These are phyloP conservation scores for Psilocybe tampanensis DNA, from an alignment of 768 basidiomycete species.

Conservation along the genomic window DNA sequence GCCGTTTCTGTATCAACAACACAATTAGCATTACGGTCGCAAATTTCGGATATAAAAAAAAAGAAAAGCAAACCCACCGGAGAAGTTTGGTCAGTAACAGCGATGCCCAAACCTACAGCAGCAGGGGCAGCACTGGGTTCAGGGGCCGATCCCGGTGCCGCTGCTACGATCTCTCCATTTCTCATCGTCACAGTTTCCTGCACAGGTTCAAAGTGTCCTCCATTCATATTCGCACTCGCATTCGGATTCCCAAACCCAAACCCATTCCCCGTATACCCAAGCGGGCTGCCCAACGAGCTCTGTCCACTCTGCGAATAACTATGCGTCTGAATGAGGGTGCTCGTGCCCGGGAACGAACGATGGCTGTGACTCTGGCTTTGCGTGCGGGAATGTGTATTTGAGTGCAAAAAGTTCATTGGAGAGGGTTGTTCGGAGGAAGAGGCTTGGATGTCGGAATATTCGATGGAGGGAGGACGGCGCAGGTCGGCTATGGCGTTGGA, in stretches of 20 bases:
- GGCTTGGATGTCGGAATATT: constrained; percentile 52
- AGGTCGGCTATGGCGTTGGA: constrained; percentile 92
- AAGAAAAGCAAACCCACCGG: constrained; percentile 5
- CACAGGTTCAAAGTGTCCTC: constrained; percentile 10
- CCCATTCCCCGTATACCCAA: constrained; percentile 21
- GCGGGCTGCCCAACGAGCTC: constrained; percentile 46
- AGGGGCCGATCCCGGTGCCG: too few species aligned
- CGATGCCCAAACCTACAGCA: constrained; percentile 26
- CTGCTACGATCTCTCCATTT: constrained; percentile 1
- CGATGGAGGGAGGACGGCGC: constrained; percentile 66
- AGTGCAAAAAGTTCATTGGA: constrained; percentile 30
- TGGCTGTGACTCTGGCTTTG: constrained; percentile 48
- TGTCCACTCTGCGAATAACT: constrained; percentile 36
- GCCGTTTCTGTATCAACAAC: constrained; percentile 40
- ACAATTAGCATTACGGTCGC: not conserved
- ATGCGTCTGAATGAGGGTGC: constrained; percentile 16
- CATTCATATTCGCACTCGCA: too few species aligned
- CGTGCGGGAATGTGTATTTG: constrained; percentile 41
- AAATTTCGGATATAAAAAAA: not conserved
- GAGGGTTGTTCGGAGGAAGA: constrained; percentile 29
- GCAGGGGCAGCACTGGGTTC: constrained; percentile 6
- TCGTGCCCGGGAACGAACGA: constrained; percentile 44
- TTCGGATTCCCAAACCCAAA: constrained; percentile 16
- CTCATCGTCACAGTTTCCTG: not conserved
- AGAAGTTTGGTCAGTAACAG: constrained; percentile 9